These are phyloP conservation scores for Plasmodium sp. DNA, from an alignment of 169 alveolate species.

Conservation along the genomic window DNA sequence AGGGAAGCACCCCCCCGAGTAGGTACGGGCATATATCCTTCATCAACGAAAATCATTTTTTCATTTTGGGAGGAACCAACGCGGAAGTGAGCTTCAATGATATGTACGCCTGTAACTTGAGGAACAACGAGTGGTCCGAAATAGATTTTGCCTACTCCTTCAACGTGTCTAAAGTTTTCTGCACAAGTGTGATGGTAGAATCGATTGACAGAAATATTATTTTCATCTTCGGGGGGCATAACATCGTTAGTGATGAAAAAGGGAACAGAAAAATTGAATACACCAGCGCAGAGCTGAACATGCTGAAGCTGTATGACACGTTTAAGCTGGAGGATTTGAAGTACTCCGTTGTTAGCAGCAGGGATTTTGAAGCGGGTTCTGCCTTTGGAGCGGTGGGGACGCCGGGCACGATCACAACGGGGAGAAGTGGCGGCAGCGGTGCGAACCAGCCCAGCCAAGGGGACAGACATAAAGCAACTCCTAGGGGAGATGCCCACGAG, in stretches of 20 bases:
- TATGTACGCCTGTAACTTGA: slow-evolving; percentile 58
- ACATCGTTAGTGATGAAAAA: slow-evolving; percentile 64
- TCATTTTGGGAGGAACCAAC: slow-evolving; percentile 71
- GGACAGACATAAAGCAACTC: not conserved
- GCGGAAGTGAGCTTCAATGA: slow-evolving; percentile 65
- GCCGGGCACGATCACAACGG: no score
- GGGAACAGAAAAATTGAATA: slow-evolving; percentile 65
- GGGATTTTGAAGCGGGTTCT: not conserved
- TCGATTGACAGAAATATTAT: slow-evolving; percentile 63
- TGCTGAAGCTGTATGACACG: slow-evolving; percentile 59
- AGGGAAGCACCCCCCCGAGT: slow-evolving; percentile 30
- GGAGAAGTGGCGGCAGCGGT: not conserved
- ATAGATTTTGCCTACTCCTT: slow-evolving; percentile 60
- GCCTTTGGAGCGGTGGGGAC: not conserved
- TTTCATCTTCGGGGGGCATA: slow-evolving; percentile 60
- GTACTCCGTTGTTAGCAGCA: slow-evolving; percentile 7
- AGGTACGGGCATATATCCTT: slow-evolving; percentile 63
- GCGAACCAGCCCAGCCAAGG: not conserved
- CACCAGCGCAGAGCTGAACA: slow-evolving; percentile 15
- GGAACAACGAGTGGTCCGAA: slow-evolving; percentile 64
- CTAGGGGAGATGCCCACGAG: not conserved
- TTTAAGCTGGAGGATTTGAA: slow-evolving; percentile 61
- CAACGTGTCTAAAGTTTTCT: slow-evolving; percentile 48
- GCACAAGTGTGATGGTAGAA: slow-evolving; percentile 33
- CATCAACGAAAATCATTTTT: slow-evolving; percentile 56